phyloP scores from a whole-genome alignment of 176 grass and related monocot species.

The Aechmea fasciata region DNA sequence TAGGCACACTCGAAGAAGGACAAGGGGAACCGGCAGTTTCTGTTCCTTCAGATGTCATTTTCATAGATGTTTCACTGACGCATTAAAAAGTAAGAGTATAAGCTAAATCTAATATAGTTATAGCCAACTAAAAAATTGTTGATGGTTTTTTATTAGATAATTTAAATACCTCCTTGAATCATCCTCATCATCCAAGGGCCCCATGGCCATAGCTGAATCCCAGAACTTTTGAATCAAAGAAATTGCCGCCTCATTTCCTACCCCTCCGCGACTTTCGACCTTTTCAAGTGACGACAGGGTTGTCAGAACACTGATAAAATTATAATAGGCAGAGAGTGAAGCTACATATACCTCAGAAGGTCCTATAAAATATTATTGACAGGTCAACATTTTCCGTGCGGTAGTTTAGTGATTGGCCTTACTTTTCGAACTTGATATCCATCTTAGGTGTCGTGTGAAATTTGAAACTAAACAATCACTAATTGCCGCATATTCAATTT shows the following conservation, averaged over 20 bases:
- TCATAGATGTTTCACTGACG: constrained; percentile 36
- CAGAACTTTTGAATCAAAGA: constrained; percentile 77
- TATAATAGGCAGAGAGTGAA: too few species aligned
- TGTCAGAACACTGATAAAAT: not conserved
- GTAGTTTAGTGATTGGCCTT: too few species aligned
- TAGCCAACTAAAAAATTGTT: not conserved
- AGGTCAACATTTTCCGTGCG: too few species aligned
- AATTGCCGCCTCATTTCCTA: constrained; percentile 22
- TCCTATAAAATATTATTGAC: too few species aligned
- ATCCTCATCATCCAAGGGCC: constrained; percentile 43
- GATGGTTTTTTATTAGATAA: not conserved
- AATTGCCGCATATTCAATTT: not conserved
- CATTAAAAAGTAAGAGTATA: not conserved
- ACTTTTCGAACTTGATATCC: too few species aligned
- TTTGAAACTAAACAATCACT: too few species aligned
- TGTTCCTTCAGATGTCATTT: constrained; percentile 38
- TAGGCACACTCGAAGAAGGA: constrained; percentile 9
- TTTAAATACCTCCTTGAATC: constrained; percentile 36
- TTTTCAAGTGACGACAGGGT: not conserved
- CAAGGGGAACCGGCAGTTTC: constrained; percentile 23
- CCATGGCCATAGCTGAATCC: constrained; percentile 54
- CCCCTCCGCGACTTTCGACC: constrained; percentile 36
- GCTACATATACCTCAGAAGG: too few species aligned
- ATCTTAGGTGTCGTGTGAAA: too few species aligned
- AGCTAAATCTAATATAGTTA: not conserved